Conservation (phyloP, 2,329 filamentous ascomycete species). For the Macrophomina tecta region DNA sequence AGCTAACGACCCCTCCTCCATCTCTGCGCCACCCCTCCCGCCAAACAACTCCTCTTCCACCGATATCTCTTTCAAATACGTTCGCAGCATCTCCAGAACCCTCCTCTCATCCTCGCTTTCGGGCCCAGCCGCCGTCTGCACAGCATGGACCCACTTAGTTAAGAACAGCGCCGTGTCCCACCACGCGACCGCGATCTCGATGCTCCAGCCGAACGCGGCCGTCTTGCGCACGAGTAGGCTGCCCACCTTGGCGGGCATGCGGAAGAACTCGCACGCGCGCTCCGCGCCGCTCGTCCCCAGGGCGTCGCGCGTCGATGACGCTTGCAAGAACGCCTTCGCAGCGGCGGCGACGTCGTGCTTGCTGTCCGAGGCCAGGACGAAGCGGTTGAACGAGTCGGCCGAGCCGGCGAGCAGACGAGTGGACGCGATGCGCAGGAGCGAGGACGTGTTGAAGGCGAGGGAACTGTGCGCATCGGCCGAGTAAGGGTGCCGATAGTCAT, state of each 20-base stretch:
- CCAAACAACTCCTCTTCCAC: conserved; percentile 30
- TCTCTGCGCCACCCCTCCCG: neutral
- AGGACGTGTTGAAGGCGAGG: conserved; percentile 43
- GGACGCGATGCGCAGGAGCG: conserved; percentile 42
- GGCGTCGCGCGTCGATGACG: conserved; percentile 17
- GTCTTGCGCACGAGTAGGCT: conserved; percentile 40
- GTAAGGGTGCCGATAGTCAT: conserved; percentile 29
- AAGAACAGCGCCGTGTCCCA: conserved; percentile 44
- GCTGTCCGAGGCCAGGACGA: conserved; percentile 37
- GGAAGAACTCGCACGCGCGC: conserved; percentile 38
- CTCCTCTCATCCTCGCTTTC: conserved; percentile 33
- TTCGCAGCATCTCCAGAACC: conserved; percentile 36
- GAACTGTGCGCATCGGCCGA: conserved; percentile 38
- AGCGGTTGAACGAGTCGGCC: conserved; percentile 37
- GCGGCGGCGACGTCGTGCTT: conserved; percentile 35
- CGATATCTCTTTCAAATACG: conserved; percentile 37
- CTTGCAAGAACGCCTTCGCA: conserved; percentile 34
- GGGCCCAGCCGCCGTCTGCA: conserved; percentile 35
- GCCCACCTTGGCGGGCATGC: conserved; percentile 37
- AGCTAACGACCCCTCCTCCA: conserved; percentile 31
- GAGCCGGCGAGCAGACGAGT: conserved; percentile 39
- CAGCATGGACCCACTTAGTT: conserved; percentile 42
- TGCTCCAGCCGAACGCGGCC: conserved; percentile 40
- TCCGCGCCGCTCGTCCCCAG: conserved; percentile 38
- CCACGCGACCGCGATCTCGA: conserved; percentile 43